Percentiles rank a stretch among this genome's conserved stretches.
These are phyloP conservation scores for Entrophospora sp. DNA, from an alignment of 192 early-diverging fungal species.

Conservation along the genomic window DNA sequence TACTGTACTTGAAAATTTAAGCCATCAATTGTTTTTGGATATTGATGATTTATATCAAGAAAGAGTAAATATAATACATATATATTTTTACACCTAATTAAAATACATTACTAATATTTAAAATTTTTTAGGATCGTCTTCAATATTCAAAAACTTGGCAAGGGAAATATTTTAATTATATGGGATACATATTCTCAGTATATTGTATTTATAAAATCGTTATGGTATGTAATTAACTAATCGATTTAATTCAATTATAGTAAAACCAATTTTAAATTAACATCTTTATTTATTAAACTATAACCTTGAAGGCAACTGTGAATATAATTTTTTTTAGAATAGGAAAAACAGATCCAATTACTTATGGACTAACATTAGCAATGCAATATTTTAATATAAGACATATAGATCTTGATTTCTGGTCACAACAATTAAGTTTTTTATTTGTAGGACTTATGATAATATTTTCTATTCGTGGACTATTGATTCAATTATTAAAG, in stretches of 20 bases:
- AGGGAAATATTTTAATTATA: constrained; percentile 69
- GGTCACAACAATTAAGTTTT: constrained; percentile 90
- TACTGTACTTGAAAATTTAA: constrained; percentile 52
- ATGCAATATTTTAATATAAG: constrained; percentile 54
- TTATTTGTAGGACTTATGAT: constrained; percentile 88
- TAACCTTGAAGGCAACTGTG: constrained; percentile 56
- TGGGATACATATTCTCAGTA: constrained; percentile 79
- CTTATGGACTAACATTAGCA: constrained; percentile 63
- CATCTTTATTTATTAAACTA: not conserved
- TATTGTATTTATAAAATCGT: constrained; percentile 88
- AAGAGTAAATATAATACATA: constrained; percentile 31
- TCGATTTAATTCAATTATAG: too few relatives aligned
- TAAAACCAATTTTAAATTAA: not conserved
- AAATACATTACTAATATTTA: not conserved
- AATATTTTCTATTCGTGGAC: constrained; percentile 76
- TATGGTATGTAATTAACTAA: constrained; percentile 45
- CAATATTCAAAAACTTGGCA: constrained; percentile 56
- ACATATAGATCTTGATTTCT: constrained; percentile 65
- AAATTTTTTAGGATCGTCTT: constrained; percentile 38
- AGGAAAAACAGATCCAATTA: constrained; percentile 76
- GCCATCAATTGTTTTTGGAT: constrained; percentile 63
- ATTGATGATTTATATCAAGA: constrained; percentile 79
- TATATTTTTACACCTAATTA: not conserved
- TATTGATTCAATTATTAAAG: constrained; percentile 76
- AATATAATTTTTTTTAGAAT: constrained; percentile 70